phyloP scores from a whole-genome alignment of 2,329 filamentous ascomycete genomes.

The Fusarium gaditjirri region DNA sequence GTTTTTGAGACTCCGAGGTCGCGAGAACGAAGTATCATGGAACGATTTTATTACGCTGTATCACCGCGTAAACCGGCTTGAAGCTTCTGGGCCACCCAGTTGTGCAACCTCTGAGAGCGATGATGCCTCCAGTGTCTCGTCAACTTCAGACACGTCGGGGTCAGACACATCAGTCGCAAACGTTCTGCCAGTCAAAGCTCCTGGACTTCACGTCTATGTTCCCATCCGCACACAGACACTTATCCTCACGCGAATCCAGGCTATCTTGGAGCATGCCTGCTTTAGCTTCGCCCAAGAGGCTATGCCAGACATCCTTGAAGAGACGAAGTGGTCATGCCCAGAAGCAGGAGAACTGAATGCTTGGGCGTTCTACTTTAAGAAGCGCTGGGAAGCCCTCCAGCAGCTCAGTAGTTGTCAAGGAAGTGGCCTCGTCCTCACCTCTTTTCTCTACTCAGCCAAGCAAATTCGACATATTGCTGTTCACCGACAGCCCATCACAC shows the following conservation, averaged over 20 bases:
- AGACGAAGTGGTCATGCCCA: background rate
- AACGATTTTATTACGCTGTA: background rate
- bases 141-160: background rate
- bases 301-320: slow-evolving; percentile 1
- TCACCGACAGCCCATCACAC: background rate
- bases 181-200: background rate
- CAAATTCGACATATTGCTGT: slow-evolving; percentile 17
- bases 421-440: background rate
- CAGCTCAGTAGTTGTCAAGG: background rate
- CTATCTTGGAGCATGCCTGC: slow-evolving; percentile 2
- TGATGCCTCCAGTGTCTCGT: background rate
- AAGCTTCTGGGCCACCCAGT: background rate
- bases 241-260: slow-evolving; percentile 1
- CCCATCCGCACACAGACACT: slow-evolving; percentile 2
- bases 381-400: background rate
- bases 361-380: background rate
- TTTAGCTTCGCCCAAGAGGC: background rate
- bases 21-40: background rate
- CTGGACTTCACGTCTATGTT: background rate
- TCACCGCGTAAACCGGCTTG: background rate
- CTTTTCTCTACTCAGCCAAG: background rate
- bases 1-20: background rate
- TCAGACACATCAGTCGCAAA: background rate
- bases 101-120: background rate
- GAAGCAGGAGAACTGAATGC: slow-evolving; percentile 9